Evolutionary conservation across 164 flowering plant genomes (phyloP), one percentile per base, ranked within the genome.

Genomic region (Sedum album): DNA sequence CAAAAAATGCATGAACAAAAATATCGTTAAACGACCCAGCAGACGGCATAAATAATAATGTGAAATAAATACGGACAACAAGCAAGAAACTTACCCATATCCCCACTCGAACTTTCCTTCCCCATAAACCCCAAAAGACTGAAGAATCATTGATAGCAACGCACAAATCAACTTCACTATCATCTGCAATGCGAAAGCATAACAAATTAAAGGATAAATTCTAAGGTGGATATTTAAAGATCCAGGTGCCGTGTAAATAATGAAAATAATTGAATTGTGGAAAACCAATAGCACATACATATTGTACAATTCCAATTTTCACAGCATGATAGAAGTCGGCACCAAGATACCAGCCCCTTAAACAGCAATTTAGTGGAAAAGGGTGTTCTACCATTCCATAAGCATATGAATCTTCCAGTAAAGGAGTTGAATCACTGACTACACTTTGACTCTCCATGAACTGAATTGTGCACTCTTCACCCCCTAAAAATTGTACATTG

Each of bases 61-160:
- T 42, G 14, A 21, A 60, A 1, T 69, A 2, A 41, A 7, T 41
- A 41, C 17, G 18, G 20, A 11, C n/a, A 11, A 10, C 30, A 23
- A 72, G 46, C 4, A 70, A 31, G 60, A 11, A 55, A 60, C 86
- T 76, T 86, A 94, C 99, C 91, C 99, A 73, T 89, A 94, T 78
- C 71, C 81, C 99, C 99, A 94, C 36, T 91, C 91, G 80, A 94
- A 94, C 70, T 86, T 88, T 69, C 97, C 99, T 79, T 94, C 99
- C 60, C 99, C 99, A 82, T 94, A 94, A 68, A 91, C 84, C 70
- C 96, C 99, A 78, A 84, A 79, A 65, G 77, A 75, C 73, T 94
- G 70, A 48, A 87, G 88, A 72, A 91, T 53, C 81, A 91, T 90
- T 18, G 99, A 96, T 60, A 91, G 62, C 49, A 87, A 63, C 26